Evolutionary conservation across 2,329 filamentous ascomycete species (phyloP).

Genomic region (Monosporascus sp.): DNA sequence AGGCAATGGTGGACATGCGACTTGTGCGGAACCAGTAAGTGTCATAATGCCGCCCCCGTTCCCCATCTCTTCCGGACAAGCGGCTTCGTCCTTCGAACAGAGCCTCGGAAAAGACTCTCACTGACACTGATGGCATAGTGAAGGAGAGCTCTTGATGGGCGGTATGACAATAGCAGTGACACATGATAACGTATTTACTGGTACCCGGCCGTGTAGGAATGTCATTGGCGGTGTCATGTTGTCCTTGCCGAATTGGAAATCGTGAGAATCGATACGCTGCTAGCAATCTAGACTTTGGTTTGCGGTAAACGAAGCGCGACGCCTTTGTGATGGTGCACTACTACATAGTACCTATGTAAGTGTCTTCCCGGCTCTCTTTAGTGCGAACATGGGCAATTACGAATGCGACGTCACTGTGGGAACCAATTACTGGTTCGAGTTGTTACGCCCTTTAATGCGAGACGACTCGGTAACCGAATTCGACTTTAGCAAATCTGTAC

Average conservation of each 20-base stretch:
- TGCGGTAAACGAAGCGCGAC: too few relatives aligned
- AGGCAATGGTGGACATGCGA: constrained; percentile 50
- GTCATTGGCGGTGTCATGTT: neutral
- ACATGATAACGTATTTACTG: neutral
- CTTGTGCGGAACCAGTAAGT: constrained; percentile 46
- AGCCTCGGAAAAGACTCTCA: neutral
- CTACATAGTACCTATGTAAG: too few relatives aligned
- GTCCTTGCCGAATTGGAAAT: neutral
- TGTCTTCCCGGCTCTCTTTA: neutral
- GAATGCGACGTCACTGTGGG: neutral
- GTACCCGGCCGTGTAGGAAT: neutral
- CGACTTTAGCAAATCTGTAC: too few relatives aligned
- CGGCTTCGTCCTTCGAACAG: too few relatives aligned
- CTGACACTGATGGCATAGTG: neutral
- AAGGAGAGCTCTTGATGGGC: neutral
- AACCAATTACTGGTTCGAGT: constrained; percentile 1
- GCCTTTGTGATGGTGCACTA: too few relatives aligned
- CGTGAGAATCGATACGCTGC: neutral
- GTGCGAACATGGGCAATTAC: neutral
- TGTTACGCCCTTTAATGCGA: constrained; percentile 3
- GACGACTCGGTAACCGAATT: too few relatives aligned
- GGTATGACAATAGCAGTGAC: neutral
- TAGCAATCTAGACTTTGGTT: too few relatives aligned
- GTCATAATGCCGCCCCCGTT: constrained; percentile 19
- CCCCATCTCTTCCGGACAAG: too few relatives aligned